These are phyloP conservation scores for Nicotiana benthamiana DNA, from an alignment of 257 asterid genomes.

Conservation along the genomic window DNA sequence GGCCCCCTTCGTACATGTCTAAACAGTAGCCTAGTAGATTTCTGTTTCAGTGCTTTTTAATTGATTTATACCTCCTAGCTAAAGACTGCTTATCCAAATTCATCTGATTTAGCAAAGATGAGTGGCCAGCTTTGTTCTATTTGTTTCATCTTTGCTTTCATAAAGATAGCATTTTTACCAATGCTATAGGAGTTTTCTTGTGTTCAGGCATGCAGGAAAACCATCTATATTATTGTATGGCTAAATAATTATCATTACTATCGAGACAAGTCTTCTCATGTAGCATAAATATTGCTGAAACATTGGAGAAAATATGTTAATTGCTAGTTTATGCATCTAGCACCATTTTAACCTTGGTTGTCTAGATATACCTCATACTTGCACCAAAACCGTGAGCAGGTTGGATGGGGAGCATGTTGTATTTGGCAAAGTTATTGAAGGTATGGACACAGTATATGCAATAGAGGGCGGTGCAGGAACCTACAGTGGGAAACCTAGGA, in stretches of 20 bases:
- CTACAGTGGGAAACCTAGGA: constrained; percentile 92
- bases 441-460: constrained; percentile 92
- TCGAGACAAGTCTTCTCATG: background rate
- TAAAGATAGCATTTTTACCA: no score
- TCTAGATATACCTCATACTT: background rate
- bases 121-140: no score
- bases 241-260: background rate
- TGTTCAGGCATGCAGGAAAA: background rate
- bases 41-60: background rate
- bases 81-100: no score
- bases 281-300: no score
- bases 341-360: background rate
- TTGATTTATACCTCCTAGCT: background rate
- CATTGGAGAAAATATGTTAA: no score
- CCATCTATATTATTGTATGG: background rate
- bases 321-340: background rate
- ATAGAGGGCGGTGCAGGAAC: constrained; percentile 98
- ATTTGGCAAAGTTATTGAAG: constrained; percentile 82
- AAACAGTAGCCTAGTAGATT: background rate
- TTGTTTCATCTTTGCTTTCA: no score
- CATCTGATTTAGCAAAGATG: no score
- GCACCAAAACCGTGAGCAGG: constrained; percentile 34
- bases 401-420: constrained; percentile 90
- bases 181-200: background rate
- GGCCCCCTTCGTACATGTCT: background rate